These are phyloP conservation scores for Fusarium sp. DNA, from an alignment of 2,329 filamentous ascomycete species.

Conservation along the genomic window DNA sequence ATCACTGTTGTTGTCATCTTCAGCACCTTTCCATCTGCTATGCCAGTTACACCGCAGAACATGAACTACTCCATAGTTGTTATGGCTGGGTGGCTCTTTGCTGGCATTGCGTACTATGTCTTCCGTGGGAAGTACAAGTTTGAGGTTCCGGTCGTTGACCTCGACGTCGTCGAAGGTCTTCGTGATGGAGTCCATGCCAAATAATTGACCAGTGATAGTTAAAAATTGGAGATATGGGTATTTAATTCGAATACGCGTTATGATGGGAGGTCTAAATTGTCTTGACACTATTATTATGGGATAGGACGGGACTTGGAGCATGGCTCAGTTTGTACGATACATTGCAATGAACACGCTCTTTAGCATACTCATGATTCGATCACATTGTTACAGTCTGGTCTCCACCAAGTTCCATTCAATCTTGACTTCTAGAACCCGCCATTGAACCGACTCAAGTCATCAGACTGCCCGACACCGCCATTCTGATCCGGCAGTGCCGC, in stretches of 20 bases:
- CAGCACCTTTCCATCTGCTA: slow-evolving; percentile 53
- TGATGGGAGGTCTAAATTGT: background rate
- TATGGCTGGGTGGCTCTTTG: slow-evolving; percentile 50
- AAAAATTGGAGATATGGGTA: background rate
- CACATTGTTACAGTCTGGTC: background rate
- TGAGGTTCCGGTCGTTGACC: slow-evolving; percentile 19
- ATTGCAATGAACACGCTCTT: background rate
- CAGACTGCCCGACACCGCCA: background rate
- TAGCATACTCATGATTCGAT: background rate
- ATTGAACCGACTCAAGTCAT: background rate
- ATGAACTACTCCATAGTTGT: slow-evolving; percentile 60
- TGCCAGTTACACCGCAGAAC: slow-evolving; percentile 52
- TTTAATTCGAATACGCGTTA: no score
- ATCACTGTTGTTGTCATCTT: slow-evolving; percentile 55
- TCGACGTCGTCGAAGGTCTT: background rate
- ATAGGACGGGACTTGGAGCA: background rate
- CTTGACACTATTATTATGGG: background rate
- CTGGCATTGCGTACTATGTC: slow-evolving; percentile 49
- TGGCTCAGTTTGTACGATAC: background rate
- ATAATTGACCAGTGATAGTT: background rate
- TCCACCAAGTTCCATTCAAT: background rate
- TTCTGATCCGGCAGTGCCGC: background rate
- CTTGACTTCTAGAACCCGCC: background rate
- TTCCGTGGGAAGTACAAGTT: slow-evolving; percentile 39
- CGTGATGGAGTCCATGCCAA: background rate